Conservation (phyloP, 768 basidiomycete genomes). For the Lyophyllum semitale region DNA sequence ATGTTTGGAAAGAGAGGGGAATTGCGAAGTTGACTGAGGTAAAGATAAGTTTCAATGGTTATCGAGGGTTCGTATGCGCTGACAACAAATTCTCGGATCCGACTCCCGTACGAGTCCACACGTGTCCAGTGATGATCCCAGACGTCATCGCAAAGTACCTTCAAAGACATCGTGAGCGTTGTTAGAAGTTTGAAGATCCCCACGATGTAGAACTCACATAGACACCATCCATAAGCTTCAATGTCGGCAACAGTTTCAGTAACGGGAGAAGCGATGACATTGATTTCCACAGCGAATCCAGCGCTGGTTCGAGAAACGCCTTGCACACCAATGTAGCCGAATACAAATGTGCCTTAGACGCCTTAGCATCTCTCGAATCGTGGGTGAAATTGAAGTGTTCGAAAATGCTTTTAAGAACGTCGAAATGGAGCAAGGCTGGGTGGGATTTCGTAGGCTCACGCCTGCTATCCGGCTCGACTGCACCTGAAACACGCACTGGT, state of each 20-base stretch:
- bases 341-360: background rate
- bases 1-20: background rate
- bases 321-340: background rate
- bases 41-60: background rate
- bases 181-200: no score
- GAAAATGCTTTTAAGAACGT: background rate
- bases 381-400: background rate
- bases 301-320: background rate
- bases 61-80: background rate
- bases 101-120: background rate
- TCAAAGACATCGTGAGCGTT: no score
- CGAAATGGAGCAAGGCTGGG: background rate
- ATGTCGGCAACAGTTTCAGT: background rate
- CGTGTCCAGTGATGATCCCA: no score
- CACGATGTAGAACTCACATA: no score
- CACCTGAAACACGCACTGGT: no score
- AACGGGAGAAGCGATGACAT: background rate
- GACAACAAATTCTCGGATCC: background rate
- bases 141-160: no score
- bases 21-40: background rate
- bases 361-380: background rate
- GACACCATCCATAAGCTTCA: background rate
- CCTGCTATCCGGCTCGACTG: no score
- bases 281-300: background rate
- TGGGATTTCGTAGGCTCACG: no score